Evolutionary conservation across 306 rosid species (phyloP).

Genomic region (Senna tora): DNA sequence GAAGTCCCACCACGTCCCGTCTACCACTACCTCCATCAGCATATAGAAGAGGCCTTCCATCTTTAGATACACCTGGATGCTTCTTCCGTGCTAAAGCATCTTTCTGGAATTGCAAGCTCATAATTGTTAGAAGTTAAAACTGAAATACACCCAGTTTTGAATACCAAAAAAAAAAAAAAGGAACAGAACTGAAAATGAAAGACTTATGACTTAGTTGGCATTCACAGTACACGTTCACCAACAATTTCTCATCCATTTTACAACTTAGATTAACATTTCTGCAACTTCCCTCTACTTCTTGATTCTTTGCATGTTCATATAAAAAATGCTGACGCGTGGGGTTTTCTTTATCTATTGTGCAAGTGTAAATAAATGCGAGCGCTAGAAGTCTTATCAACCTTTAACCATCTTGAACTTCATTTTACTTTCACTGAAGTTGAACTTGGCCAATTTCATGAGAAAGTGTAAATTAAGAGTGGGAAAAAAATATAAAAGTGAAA

Average conservation of each 20-base stretch:
- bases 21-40: conserved; percentile 29
- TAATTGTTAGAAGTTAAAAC: background rate
- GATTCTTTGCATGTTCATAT: background rate
- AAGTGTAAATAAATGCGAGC: background rate
- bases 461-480: background rate
- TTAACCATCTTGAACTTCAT: background rate
- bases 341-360: background rate
- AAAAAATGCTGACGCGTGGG: background rate
- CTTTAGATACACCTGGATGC: conserved; percentile 44
- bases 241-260: background rate
- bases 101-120: conserved; percentile 44
- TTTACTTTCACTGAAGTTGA: background rate
- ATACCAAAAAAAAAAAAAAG: too few relatives aligned
- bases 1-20: conserved; percentile 47
- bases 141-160: background rate
- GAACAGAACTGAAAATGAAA: background rate
- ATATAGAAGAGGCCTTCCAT: conserved; percentile 40
- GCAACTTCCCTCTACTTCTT: background rate
- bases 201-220: background rate
- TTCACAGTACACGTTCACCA: background rate
- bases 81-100: conserved; percentile 46
- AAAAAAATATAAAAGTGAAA: background rate
- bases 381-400: background rate
- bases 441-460: background rate
- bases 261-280: background rate